These are phyloP conservation scores for Phytopythium delawarense DNA, from an alignment of 352 stramenopile genomes.

Conservation along the genomic window DNA sequence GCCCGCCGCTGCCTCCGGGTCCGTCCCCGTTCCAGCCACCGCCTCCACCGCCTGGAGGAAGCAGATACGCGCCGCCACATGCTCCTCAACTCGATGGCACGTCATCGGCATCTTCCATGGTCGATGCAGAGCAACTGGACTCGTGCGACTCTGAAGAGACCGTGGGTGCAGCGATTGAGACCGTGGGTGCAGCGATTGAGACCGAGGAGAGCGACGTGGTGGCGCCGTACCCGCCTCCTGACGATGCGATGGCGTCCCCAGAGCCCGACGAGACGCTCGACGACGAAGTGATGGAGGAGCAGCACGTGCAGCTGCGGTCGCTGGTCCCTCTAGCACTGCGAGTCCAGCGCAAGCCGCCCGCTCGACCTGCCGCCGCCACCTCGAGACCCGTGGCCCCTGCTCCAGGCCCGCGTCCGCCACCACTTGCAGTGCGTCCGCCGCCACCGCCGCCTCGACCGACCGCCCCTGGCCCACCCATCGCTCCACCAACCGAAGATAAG, in stretches of 20 bases:
- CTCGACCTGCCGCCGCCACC: neutral
- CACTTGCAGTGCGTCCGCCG: neutral
- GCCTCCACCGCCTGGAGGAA: slow-evolving; percentile 25
- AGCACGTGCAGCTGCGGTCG: slow-evolving; percentile 41
- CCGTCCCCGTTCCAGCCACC: slow-evolving; percentile 30
- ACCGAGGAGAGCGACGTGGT: slow-evolving; percentile 25
- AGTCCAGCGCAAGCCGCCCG: slow-evolving; percentile 29
- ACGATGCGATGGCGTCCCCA: neutral
- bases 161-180: neutral
- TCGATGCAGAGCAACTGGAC: neutral
- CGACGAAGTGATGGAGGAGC: slow-evolving; percentile 26
- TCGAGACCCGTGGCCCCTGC: neutral
- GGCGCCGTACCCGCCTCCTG: slow-evolving; percentile 27
- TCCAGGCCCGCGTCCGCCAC: slow-evolving; percentile 7
- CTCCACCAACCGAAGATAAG: slow-evolving; percentile 4
- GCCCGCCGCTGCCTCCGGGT: slow-evolving; percentile 50
- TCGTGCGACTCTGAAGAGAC: neutral
- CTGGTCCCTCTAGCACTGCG: slow-evolving; percentile 61
- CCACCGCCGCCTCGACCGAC: slow-evolving; percentile 3
- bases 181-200: neutral
- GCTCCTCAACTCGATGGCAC: neutral
- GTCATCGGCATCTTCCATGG: neutral
- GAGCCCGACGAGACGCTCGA: slow-evolving; percentile 19
- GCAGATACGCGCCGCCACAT: slow-evolving; percentile 11
- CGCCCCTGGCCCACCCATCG: neutral